Percentiles rank a stretch among this genome's conserved stretches.
phyloP scores from a whole-genome alignment of 441 rosid species.

The Kokia cookei region DNA sequence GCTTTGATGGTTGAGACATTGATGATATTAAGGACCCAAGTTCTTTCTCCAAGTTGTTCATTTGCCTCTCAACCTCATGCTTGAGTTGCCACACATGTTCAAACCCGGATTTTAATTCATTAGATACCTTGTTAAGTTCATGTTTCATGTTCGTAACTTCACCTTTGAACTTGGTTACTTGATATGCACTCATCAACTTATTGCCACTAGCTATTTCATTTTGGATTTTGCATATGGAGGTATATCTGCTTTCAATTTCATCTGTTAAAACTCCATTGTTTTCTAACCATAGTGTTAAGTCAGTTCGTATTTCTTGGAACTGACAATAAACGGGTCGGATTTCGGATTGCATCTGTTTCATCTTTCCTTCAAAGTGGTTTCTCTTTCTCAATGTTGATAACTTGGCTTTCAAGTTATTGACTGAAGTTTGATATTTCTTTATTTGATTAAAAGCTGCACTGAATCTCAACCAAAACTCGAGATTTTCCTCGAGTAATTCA shows the following conservation, averaged over 20 bases:
- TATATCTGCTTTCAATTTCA: conserved; percentile 51
- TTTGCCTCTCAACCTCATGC: conserved; percentile 44
- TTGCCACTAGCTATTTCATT: conserved; percentile 50
- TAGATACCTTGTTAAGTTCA: conserved; percentile 62
- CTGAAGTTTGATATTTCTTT: conserved; percentile 58
- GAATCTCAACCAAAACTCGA: conserved; percentile 94
- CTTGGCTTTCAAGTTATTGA: conserved; percentile 63
- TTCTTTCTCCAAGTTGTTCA: conserved; percentile 49
- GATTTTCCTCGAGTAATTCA: conserved; percentile 72
- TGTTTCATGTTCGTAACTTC: conserved; percentile 91
- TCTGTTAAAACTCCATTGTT: conserved; percentile 59
- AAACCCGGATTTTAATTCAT: conserved; percentile 48
- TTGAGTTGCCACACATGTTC: conserved; percentile 38
- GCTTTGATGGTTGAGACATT: conserved; percentile 14
- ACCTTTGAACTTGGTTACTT: conserved; percentile 82
- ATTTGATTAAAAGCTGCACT: conserved; percentile 76
- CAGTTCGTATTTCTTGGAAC: conserved; percentile 70
- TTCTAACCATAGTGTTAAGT: conserved; percentile 71
- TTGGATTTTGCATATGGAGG: conserved; percentile 56
- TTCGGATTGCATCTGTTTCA: conserved; percentile 29
- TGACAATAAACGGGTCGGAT: conserved; percentile 67
- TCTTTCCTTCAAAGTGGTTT: conserved; percentile 23
- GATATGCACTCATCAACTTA: conserved; percentile 30
- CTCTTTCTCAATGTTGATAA: conserved; percentile 28
- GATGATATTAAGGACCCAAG: conserved; percentile 28